Evolutionary conservation across 2,329 filamentous ascomycete genomes (phyloP).

Genomic region (Amauroascus verrucosus): DNA sequence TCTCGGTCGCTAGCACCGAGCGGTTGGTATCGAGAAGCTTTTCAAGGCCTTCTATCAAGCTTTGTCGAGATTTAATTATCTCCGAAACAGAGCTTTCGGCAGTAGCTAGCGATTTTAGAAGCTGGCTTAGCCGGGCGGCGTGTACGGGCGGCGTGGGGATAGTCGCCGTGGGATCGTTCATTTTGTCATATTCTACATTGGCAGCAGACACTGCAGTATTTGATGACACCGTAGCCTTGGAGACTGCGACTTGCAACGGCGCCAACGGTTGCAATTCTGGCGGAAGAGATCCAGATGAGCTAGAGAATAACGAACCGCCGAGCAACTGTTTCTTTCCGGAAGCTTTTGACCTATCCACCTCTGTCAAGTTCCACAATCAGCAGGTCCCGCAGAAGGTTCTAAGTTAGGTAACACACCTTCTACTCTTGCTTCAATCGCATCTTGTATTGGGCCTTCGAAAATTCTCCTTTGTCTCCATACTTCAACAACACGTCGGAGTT

Average conservation of each 20-base stretch:
- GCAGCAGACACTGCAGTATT: slow-evolving; percentile 60
- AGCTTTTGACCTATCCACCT: slow-evolving; percentile 47
- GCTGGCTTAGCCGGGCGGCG: slow-evolving; percentile 74
- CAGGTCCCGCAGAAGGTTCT: not conserved
- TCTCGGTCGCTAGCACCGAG: slow-evolving; percentile 58
- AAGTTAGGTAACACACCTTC: slow-evolving; percentile 48
- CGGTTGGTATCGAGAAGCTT: slow-evolving; percentile 68
- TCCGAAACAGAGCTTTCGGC: slow-evolving; percentile 85
- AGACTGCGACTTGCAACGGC: slow-evolving; percentile 59
- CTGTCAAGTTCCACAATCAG: slow-evolving; percentile 23
- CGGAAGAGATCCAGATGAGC: slow-evolving; percentile 51
- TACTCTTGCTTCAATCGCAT: slow-evolving; percentile 67
- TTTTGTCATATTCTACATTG: slow-evolving; percentile 72
- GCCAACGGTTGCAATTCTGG: slow-evolving; percentile 68
- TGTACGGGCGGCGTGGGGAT: slow-evolving; percentile 79
- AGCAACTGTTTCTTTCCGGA: slow-evolving; percentile 47
- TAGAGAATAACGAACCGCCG: slow-evolving; percentile 62
- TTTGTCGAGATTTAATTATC: slow-evolving; percentile 72
- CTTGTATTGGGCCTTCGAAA: slow-evolving; percentile 70
- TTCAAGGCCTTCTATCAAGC: slow-evolving; percentile 69
- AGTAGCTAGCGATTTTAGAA: slow-evolving; percentile 79
- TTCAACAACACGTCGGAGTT: slow-evolving; percentile 79
- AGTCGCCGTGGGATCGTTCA: slow-evolving; percentile 58
- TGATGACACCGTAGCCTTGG: slow-evolving; percentile 59
- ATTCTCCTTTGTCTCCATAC: slow-evolving; percentile 85